phyloP scores from a whole-genome alignment of 345 rosid species.

The Acer campestre region DNA sequence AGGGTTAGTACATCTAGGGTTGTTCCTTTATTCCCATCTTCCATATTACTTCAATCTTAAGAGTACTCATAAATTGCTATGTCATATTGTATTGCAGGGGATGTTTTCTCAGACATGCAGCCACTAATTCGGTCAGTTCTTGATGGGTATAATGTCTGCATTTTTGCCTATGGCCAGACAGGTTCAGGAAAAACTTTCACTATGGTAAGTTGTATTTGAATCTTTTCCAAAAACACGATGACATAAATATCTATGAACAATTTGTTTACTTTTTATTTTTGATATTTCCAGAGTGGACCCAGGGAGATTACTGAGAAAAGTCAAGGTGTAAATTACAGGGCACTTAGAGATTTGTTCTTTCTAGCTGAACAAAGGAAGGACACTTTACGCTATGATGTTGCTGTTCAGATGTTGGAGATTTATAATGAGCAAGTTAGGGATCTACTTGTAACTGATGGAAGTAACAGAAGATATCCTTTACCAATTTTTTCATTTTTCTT shows the following conservation, averaged over 20 bases:
- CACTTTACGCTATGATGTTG: constrained; percentile 69
- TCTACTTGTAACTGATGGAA: constrained; percentile 85
- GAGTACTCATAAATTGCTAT: not conserved
- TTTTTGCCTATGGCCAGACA: constrained; percentile 98
- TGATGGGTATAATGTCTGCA: constrained; percentile 97
- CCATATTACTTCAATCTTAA: not conserved
- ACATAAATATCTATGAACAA: not conserved
- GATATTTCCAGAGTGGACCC: constrained; percentile 74
- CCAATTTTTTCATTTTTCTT: constrained; percentile 15
- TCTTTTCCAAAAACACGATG: constrained; percentile 13
- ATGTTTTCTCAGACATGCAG: constrained; percentile 95
- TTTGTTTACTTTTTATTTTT: constrained; percentile 22
- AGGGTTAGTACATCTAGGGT: constrained; percentile 49
- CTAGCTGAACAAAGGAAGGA: constrained; percentile 87
- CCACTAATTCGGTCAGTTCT: constrained; percentile 94
- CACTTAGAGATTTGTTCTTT: constrained; percentile 83
- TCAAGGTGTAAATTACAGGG: constrained; percentile 94
- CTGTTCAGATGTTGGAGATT: constrained; percentile 98
- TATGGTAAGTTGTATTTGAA: constrained; percentile 61
- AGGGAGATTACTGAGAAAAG: constrained; percentile 74
- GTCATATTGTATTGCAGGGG: constrained; percentile 56
- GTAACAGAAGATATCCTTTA: constrained; percentile 94
- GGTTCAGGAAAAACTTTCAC: constrained; percentile 97
- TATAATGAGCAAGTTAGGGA: constrained; percentile 98
- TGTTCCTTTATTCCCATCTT: not conserved